A percentile compares a stretch with the other conserved stretches of the same genome.
phyloP scores from a whole-genome alignment of 768 basidiomycete genomes.

The Lepiota subincarnata region DNA sequence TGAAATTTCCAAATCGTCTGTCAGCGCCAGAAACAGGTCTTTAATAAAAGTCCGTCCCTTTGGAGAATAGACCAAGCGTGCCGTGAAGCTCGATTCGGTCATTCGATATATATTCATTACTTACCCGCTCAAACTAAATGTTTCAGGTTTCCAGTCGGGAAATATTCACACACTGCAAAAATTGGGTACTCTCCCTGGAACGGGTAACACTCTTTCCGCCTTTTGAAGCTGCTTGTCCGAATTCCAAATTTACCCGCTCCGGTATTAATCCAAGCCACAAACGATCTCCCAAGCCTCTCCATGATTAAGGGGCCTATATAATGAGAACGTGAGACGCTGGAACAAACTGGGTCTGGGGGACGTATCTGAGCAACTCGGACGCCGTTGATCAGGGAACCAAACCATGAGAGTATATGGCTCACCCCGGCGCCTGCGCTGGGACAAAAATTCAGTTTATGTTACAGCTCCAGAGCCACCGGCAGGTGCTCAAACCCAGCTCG shows the following conservation, averaged over 20 bases:
- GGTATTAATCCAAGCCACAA: not conserved
- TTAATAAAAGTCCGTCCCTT: conserved; percentile 17
- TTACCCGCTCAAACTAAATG: too few relatives aligned
- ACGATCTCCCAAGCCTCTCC: not conserved
- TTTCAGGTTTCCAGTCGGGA: not conserved
- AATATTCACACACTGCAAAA: not conserved
- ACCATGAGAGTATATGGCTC: not conserved
- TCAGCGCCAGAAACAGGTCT: not conserved
- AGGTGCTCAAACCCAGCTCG: not conserved
- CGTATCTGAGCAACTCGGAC: not conserved
- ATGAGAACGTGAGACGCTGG: not conserved
- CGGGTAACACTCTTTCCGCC: too few relatives aligned
- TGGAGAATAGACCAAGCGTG: conserved; percentile 18
- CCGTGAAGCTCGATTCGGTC: not conserved
- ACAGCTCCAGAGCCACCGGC: not conserved
- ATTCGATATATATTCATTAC: not conserved
- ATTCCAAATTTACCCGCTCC: conserved; percentile 5
- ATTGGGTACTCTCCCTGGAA: too few relatives aligned
- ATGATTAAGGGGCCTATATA: not conserved
- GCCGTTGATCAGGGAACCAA: not conserved
- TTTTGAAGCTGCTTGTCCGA: not conserved
- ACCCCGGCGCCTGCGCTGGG: not conserved
- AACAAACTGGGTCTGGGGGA: not conserved
- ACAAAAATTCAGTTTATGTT: conserved; percentile 2
- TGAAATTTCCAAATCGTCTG: not conserved